These are phyloP conservation scores for Debaryomyces prosopidis DNA, from an alignment of 805 yeast genomes.

Conservation along the genomic window DNA sequence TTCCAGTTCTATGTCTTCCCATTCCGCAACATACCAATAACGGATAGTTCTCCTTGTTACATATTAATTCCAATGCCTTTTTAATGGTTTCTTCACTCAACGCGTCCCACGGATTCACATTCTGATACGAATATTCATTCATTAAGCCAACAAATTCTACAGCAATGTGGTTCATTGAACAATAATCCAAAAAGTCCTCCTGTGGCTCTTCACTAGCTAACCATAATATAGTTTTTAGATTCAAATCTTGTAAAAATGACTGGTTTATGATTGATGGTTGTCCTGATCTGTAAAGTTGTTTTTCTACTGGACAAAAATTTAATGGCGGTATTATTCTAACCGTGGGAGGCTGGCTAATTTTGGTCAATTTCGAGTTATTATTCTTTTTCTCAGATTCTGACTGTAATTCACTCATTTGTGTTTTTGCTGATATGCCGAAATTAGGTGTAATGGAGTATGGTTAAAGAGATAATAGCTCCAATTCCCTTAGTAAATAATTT, in stretches of 20 bases:
- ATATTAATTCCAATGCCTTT: constrained; percentile 74
- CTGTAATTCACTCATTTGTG: neutral
- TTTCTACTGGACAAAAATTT: constrained; percentile 93
- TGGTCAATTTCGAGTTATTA: constrained; percentile 8
- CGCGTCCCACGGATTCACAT: constrained; percentile 93
- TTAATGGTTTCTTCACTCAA: constrained; percentile 78
- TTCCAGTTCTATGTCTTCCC: constrained; percentile 98
- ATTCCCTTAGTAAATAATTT: neutral
- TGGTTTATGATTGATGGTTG: constrained; percentile 95
- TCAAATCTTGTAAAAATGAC: constrained; percentile 73
- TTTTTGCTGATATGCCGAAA: neutral
- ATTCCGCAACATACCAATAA: constrained; percentile 92
- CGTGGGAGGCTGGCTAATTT: constrained; percentile 52
- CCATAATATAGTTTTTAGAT: constrained; percentile 85
- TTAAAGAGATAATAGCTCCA: neutral
- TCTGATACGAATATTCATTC: constrained; percentile 52
- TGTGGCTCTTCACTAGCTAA: constrained; percentile 94
- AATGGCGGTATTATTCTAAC: constrained; percentile 85
- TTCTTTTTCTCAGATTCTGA: neutral
- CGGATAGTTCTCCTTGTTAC: constrained; percentile 75
- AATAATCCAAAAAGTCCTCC: constrained; percentile 81
- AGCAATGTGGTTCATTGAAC: constrained; percentile 67
- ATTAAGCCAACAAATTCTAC: constrained; percentile 82
- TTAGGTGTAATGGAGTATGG: no score
- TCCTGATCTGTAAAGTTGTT: constrained; percentile 83